phyloP scores from a whole-genome alignment of 345 rosid genomes.

The Moricandia arvensis region DNA sequence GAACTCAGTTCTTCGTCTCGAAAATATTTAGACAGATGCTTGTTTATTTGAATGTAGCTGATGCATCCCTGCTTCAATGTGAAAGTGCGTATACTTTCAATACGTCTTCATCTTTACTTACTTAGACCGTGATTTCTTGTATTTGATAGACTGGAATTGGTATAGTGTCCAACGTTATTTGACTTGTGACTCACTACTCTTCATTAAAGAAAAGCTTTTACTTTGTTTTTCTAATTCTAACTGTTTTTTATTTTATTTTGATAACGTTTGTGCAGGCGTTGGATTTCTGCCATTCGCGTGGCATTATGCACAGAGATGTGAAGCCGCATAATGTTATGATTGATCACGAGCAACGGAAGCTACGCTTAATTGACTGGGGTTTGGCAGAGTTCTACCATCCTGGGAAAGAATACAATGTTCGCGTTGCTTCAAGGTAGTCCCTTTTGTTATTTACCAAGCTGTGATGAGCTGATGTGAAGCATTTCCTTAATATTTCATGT shows the following conservation, averaged over 20 bases:
- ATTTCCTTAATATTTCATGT: slow-evolving; percentile 7
- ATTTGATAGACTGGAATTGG: neutral
- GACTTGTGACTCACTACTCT: neutral
- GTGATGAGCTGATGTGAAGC: neutral
- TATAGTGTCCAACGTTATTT: neutral
- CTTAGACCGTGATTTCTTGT: neutral
- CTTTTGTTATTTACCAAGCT: neutral
- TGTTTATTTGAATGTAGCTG: neutral
- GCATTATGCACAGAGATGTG: slow-evolving; percentile 99
- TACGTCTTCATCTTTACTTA: neutral
- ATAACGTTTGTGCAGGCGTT: slow-evolving; percentile 58
- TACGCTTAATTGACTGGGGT: slow-evolving; percentile 98
- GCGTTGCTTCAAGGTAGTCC: slow-evolving; percentile 90
- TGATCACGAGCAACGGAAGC: slow-evolving; percentile 95
- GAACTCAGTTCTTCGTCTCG: neutral
- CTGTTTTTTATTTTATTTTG: neutral
- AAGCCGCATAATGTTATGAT: slow-evolving; percentile 99
- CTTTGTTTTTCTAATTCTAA: neutral
- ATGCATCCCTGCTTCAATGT: neutral
- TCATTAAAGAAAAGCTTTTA: neutral
- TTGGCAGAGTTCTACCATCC: slow-evolving; percentile 98
- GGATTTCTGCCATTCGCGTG: slow-evolving; percentile 97
- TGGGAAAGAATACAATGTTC: slow-evolving; percentile 93
- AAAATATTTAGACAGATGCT: neutral
- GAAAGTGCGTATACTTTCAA: neutral